Conservation (phyloP, 208 protist genomes). For the Naegleria lovaniensis region DNA sequence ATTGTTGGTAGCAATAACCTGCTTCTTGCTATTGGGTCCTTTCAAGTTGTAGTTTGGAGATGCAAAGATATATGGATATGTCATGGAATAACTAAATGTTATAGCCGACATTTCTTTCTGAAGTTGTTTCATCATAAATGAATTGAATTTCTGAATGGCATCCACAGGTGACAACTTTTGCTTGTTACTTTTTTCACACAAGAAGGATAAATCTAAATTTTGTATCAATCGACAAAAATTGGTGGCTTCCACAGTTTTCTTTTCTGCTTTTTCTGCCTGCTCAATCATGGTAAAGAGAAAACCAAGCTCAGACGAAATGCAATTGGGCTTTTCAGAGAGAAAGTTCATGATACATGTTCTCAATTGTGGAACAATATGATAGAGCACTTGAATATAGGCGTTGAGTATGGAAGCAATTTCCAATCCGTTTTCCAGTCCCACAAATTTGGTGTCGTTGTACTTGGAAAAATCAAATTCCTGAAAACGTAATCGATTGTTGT, state of each 20-base stretch:
- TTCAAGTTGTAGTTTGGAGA: not conserved
- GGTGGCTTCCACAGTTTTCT: not conserved
- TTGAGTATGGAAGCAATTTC: not conserved
- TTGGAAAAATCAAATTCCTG: slow-evolving; percentile 5
- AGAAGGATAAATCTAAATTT: not conserved
- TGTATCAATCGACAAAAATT: not conserved
- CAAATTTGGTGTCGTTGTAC: not conserved
- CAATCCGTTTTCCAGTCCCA: not conserved
- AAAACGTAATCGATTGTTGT: not conserved
- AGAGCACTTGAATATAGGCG: not conserved
- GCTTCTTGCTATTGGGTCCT: not conserved
- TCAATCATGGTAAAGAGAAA: not conserved
- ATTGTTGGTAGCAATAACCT: not conserved
- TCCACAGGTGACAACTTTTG: not conserved
- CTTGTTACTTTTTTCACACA: not conserved
- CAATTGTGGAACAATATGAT: not conserved
- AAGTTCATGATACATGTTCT: not conserved
- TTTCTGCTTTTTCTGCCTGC: not conserved
- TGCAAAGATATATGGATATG: not conserved
- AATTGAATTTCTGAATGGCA: not conserved
- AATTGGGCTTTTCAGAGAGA: not conserved
- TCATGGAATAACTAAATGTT: not conserved
- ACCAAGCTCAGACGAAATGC: slow-evolving; percentile 7
- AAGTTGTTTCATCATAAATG: not conserved
- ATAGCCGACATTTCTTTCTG: not conserved